Percentiles rank a stretch among this genome's conserved stretches.
phyloP scores from a whole-genome alignment of 345 rosid species.

The Hypericum perforatum region DNA sequence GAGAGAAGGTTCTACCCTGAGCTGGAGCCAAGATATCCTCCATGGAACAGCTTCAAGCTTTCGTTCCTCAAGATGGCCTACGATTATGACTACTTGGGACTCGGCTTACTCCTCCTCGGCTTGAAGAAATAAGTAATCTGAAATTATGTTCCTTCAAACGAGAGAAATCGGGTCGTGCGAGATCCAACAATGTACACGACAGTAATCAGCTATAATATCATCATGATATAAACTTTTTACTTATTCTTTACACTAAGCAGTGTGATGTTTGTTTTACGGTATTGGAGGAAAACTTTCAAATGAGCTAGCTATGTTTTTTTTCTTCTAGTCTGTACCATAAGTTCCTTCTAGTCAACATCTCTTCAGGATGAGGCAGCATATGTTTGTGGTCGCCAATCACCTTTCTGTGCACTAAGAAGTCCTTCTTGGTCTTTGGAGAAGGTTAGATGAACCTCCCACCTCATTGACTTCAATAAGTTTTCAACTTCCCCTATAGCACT shows the following conservation, averaged over 20 bases:
- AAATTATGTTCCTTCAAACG: no score
- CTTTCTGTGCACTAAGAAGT: conserved; percentile 81
- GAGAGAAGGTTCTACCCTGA: conserved; percentile 52
- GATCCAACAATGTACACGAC: no score
- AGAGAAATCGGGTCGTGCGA: no score
- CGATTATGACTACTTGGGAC: conserved; percentile 40
- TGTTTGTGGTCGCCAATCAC: conserved; percentile 68
- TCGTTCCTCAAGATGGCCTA: conserved; percentile 48
- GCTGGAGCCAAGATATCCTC: conserved; percentile 71
- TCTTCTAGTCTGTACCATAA: no score
- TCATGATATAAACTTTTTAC: no score
- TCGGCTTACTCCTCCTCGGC: conserved; percentile 51
- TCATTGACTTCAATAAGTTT: conserved; percentile 62
- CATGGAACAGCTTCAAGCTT: conserved; percentile 72
- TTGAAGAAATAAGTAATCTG: conserved; percentile 29
- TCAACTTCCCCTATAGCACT: conserved; percentile 56
- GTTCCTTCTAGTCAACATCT: no score
- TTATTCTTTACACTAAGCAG: no score
- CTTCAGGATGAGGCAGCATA: conserved; percentile 29
- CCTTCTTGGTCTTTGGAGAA: conserved; percentile 75
- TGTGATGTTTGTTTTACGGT: no score
- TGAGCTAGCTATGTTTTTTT: no score
- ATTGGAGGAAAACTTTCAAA: no score
- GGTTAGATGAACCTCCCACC: conserved; percentile 72
- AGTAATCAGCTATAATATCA: no score